Evolutionary conservation across 164 flowering plant genomes (phyloP), one percentile per base, ranked within the genome.

Genomic region (Magnolia sinica): DNA sequence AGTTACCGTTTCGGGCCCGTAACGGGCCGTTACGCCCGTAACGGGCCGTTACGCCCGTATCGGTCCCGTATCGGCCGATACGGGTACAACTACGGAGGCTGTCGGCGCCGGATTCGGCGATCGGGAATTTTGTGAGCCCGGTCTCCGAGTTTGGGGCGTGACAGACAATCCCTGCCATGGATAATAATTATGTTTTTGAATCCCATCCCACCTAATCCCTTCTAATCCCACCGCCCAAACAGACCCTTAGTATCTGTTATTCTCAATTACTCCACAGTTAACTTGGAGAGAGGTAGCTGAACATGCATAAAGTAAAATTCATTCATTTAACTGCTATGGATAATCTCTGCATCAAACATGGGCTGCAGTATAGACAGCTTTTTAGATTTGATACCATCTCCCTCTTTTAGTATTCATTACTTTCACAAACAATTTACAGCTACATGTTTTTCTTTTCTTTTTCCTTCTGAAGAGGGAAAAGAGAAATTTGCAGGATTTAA

Each of bases 401-500:
- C 5, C 11, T 68, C 8, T 68, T 16, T 68, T 6, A 10, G 6
- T 23, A 0, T 50, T 70, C 58, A 29, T 20, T 77, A 16, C 19
- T 27, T 68, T 68, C 50, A 2, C 64, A 31, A 37, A 11, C 71
- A 29, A 14, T 31, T 68, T 29, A 37, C 71, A 24, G 29, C 3
- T 31, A 29, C 31, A 1, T 29, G 8, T 68, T 68, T 31, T 68
- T 45, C 31, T 29, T 52, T 73, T 5, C 23, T 74, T 81, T 70
- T 51, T 19, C 20, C 49, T 70, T 83, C 81, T 82, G 83, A 91
- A 96, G 98, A 90, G 88, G 82, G 94, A 92, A 79, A 92, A 88
- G 89, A 91, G 87, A 86, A 96, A 94, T 81, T 77, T 94, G 82
- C 99, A 96, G 80, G 96, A 93, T 80, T 77, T 90, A 45, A 87